These are phyloP conservation scores for Sedum album DNA, from an alignment of 164 flowering plant genomes.

Conservation along the genomic window DNA sequence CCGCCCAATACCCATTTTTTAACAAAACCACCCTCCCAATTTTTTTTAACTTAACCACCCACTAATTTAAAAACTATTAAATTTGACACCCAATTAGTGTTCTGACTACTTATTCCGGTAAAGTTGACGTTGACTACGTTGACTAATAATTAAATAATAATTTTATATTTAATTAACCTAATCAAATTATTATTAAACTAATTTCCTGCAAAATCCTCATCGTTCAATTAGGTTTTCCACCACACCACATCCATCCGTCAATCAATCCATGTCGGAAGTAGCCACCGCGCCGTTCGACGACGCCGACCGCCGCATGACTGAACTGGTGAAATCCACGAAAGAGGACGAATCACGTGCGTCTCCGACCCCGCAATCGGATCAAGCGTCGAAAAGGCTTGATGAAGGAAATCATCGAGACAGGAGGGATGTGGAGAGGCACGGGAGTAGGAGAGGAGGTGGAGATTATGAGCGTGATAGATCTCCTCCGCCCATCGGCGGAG, in stretches of 20 bases:
- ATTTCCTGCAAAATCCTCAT: too few species aligned
- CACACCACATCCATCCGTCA: background rate
- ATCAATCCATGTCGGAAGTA: background rate
- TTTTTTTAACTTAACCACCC: too few species aligned
- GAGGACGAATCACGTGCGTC: background rate
- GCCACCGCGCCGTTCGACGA: background rate
- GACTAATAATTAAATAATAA: too few species aligned
- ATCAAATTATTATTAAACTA: too few species aligned
- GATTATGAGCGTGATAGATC: slow-evolving; percentile 1
- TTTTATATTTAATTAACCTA: too few species aligned
- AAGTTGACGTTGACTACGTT: too few species aligned
- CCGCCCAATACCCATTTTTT: too few species aligned
- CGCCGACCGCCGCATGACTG: background rate
- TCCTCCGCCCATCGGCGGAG: background rate
- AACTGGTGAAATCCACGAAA: background rate
- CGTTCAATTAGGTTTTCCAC: background rate
- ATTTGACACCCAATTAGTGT: too few species aligned
- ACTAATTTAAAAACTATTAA: too few species aligned
- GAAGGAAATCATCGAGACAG: background rate
- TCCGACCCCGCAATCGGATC: background rate
- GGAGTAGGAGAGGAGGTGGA: slow-evolving; percentile 2
- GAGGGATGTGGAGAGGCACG: background rate
- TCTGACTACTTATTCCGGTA: too few species aligned
- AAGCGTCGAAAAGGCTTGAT: background rate
- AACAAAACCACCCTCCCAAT: too few species aligned